A percentile compares a stretch with the other conserved stretches of the same genome.
Evolutionary conservation across 257 asterid species (phyloP).

Genomic region (Ilex asprella): DNA sequence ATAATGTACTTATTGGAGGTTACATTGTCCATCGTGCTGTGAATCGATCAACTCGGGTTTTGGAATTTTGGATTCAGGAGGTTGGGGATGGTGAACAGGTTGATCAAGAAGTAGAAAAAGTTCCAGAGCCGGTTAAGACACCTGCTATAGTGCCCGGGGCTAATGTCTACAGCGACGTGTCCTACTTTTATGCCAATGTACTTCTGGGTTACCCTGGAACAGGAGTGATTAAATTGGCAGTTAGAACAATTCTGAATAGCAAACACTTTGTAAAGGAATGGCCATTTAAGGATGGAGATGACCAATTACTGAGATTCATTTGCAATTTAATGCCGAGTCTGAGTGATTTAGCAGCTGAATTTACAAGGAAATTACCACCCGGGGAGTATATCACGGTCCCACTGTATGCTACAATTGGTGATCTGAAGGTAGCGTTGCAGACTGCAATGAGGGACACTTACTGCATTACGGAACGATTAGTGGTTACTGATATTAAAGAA

Average conservation of each 20-base stretch:
- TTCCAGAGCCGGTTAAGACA: slow-evolving; percentile 12
- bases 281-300: slow-evolving; percentile 70
- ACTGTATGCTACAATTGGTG: slow-evolving; percentile 63
- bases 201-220: slow-evolving; percentile 36
- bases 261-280: slow-evolving; percentile 79
- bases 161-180: slow-evolving; percentile 34
- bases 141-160: slow-evolving; percentile 19
- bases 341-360: slow-evolving; percentile 19
- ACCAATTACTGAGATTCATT: slow-evolving; percentile 54
- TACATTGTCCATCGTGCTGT: slow-evolving; percentile 52
- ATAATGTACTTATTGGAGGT: slow-evolving; percentile 65
- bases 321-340: slow-evolving; percentile 40
- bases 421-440: slow-evolving; percentile 50
- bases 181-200: slow-evolving; percentile 38
- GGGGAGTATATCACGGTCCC: slow-evolving; percentile 60
- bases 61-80: slow-evolving; percentile 70
- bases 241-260: slow-evolving; percentile 46
- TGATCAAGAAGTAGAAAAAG: slow-evolving; percentile 10
- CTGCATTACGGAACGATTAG: slow-evolving; percentile 43
- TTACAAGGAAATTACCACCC: slow-evolving; percentile 24
- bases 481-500: slow-evolving; percentile 44
- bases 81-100: slow-evolving; percentile 21
- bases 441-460: slow-evolving; percentile 71
- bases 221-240: slow-evolving; percentile 30
- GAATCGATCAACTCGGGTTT: slow-evolving; percentile 51